These are phyloP conservation scores for Geotrichum bryndzae DNA, from an alignment of 1,139 yeast species.

Conservation along the genomic window DNA sequence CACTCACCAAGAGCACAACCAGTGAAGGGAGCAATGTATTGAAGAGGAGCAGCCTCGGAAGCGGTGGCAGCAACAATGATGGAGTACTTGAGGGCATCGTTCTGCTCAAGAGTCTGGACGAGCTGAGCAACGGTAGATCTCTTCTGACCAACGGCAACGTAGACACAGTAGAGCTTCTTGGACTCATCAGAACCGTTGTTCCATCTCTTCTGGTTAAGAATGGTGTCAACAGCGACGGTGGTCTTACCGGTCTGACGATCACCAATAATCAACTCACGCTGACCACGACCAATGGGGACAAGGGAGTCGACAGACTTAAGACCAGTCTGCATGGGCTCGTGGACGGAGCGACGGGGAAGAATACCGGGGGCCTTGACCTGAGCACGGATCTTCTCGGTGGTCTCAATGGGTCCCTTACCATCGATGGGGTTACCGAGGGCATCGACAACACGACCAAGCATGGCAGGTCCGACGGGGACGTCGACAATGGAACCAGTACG, in stretches of 20 bases:
- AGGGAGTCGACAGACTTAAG: conserved; percentile 98
- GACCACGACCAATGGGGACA: conserved; percentile 99
- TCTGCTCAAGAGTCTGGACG: conserved; percentile 96
- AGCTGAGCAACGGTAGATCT: conserved; percentile 99
- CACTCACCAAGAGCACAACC: conserved; percentile 99
- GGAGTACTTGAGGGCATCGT: conserved; percentile 96
- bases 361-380: conserved; percentile 99
- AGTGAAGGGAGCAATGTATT: conserved; percentile 99
- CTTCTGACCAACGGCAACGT: conserved; percentile 99
- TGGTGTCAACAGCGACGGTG: conserved; percentile 97
- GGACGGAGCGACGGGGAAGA: conserved; percentile 97
- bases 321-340: conserved; percentile 99
- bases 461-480: conserved; percentile 97
- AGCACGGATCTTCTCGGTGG: conserved; percentile 84
- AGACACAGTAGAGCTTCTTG: conserved; percentile 98
- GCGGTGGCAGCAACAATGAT: conserved; percentile 99
- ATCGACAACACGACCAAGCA: conserved; percentile 98
- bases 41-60: conserved; percentile 99
- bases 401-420: conserved; percentile 97
- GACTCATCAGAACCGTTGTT: conserved; percentile 89
- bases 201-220: conserved; percentile 99
- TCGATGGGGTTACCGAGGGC: conserved; percentile 99
- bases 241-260: conserved; percentile 99
- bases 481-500: conserved; percentile 99
- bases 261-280: conserved; percentile 99